These are phyloP conservation scores for Nematocida parisii DNA, from an alignment of 371 early-diverging fungal genomes.

Conservation along the genomic window DNA sequence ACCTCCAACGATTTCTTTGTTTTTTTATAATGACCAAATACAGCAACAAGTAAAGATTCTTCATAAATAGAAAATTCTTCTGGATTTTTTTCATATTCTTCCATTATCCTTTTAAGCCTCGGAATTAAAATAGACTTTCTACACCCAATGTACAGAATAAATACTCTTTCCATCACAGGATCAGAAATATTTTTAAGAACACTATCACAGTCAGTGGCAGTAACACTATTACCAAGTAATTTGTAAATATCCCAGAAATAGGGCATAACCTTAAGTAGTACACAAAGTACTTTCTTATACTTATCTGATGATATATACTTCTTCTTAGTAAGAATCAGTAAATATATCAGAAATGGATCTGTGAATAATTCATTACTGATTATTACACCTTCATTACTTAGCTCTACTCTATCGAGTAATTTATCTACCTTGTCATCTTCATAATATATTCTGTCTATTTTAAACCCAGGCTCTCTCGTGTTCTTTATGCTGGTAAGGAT, in stretches of 20 bases:
- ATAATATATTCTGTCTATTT: background rate
- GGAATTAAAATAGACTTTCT: constrained; percentile 56
- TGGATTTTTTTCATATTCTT: background rate
- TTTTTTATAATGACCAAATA: constrained; percentile 59
- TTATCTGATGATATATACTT: constrained; percentile 41
- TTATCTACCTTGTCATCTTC: background rate
- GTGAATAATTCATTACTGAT: background rate
- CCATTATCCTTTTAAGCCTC: constrained; percentile 55
- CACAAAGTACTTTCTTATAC: constrained; percentile 39
- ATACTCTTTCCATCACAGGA: constrained; percentile 26
- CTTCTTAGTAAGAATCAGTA: constrained; percentile 56
- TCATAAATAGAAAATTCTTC: constrained; percentile 1
- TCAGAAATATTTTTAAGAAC: constrained; percentile 23
- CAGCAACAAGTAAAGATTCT: constrained; percentile 57
- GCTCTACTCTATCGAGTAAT: background rate
- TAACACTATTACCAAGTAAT: constrained; percentile 54
- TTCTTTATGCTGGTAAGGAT: constrained; percentile 36
- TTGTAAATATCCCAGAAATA: constrained; percentile 67
- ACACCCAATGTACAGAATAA: constrained; percentile 29
- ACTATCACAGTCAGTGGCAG: constrained; percentile 5
- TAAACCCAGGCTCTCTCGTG: background rate
- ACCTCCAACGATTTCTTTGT: constrained; percentile 47
- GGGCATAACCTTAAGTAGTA: constrained; percentile 40
- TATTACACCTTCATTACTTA: background rate
- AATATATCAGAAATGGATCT: constrained; percentile 43